Conservation (phyloP, 2,329 filamentous ascomycete genomes). For the Fusarium coffeatum region DNA sequence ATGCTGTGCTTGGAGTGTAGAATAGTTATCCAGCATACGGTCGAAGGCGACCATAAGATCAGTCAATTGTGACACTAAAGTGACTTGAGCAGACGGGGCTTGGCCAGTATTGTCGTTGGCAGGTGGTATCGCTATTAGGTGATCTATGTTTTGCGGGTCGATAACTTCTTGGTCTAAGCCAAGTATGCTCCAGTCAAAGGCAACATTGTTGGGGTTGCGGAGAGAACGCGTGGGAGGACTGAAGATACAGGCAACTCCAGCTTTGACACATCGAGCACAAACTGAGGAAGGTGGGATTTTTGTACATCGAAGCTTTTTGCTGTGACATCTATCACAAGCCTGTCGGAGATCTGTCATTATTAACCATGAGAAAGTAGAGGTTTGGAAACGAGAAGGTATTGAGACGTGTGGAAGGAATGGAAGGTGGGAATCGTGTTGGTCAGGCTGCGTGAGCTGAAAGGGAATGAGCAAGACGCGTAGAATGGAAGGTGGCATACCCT, state of each 20-base stretch:
- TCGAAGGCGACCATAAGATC: slow-evolving; percentile 43
- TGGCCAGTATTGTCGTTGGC: slow-evolving; percentile 7
- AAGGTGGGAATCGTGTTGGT: neutral
- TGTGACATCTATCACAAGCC: slow-evolving; percentile 59
- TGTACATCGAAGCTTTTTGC: slow-evolving; percentile 60
- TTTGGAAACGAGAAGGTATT: neutral
- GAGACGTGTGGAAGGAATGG: neutral
- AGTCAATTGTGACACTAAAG: slow-evolving; percentile 31
- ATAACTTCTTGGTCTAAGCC: slow-evolving; percentile 20
- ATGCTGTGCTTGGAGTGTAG: slow-evolving; percentile 25
- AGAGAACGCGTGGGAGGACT: slow-evolving; percentile 52
- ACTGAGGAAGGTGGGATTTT: slow-evolving; percentile 51
- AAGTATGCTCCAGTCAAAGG: slow-evolving; percentile 41
- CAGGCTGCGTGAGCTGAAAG: neutral
- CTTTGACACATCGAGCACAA: slow-evolving; percentile 58
- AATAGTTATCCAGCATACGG: slow-evolving; percentile 27
- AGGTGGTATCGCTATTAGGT: slow-evolving; percentile 15
- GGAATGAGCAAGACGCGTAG: neutral
- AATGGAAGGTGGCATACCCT: slow-evolving; percentile 8
- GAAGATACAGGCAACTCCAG: slow-evolving; percentile 55
- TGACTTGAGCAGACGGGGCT: neutral
- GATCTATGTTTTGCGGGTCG: neutral
- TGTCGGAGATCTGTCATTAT: slow-evolving; percentile 47
- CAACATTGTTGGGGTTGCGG: slow-evolving; percentile 18
- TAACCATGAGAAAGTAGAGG: neutral